Conservation (phyloP, 768 basidiomycete species). For the Termitomyces sp. region DNA sequence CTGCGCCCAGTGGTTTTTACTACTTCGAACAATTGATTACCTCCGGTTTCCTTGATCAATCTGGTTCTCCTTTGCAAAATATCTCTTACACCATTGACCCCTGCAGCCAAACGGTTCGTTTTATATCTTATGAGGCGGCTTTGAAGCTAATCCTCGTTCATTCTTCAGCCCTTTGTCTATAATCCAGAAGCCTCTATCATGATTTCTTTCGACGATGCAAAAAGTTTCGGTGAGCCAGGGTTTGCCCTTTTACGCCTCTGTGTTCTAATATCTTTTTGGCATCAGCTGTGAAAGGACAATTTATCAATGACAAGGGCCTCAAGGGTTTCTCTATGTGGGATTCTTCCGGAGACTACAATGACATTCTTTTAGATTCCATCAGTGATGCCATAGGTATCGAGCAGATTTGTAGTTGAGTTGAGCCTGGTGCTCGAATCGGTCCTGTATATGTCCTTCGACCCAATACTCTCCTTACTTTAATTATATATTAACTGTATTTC, state of each 20-base stretch:
- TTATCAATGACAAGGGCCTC: constrained; percentile 47
- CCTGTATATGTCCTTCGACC: background rate
- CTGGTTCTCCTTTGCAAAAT: constrained; percentile 41
- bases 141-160: background rate
- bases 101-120: constrained; percentile 70
- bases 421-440: background rate
- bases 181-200: constrained; percentile 44
- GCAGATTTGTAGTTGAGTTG: constrained; percentile 12
- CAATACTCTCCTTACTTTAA: background rate
- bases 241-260: background rate
- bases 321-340: constrained; percentile 69
- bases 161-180: constrained; percentile 60
- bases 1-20: constrained; percentile 42
- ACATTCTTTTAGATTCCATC: constrained; percentile 56
- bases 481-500: background rate
- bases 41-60: constrained; percentile 43
- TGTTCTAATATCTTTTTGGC: background rate
- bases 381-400: constrained; percentile 30
- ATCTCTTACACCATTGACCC: constrained; percentile 56
- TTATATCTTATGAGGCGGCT: background rate
- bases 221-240: constrained; percentile 44
- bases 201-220: constrained; percentile 65
- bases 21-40: constrained; percentile 59
- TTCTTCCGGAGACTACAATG: constrained; percentile 51
- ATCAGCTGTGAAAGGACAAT: constrained; percentile 51